phyloP scores from a whole-genome alignment of 441 rosid genomes.

The Erodium trifolium region DNA sequence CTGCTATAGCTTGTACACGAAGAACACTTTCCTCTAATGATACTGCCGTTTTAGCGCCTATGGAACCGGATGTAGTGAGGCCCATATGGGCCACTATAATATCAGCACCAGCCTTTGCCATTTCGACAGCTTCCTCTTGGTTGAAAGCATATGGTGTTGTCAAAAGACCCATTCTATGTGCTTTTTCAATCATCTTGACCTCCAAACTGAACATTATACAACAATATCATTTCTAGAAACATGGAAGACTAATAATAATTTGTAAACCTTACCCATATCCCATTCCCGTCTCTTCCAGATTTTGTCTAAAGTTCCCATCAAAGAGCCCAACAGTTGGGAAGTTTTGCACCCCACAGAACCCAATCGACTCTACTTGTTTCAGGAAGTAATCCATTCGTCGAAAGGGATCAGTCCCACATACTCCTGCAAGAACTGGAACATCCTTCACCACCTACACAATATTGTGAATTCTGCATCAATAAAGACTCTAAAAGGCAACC shows the following conservation, averaged over 20 bases:
- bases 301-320: slow-evolving; percentile 85
- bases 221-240: background rate
- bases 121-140: slow-evolving; percentile 56
- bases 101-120: slow-evolving; percentile 94
- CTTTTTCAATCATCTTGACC: slow-evolving; percentile 78
- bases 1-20: slow-evolving; percentile 77
- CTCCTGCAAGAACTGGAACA: slow-evolving; percentile 92
- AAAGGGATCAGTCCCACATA: slow-evolving; percentile 92
- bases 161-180: slow-evolving; percentile 79
- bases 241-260: background rate
- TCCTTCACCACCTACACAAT: slow-evolving; percentile 56
- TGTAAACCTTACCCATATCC: slow-evolving; percentile 64
- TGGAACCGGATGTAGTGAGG: slow-evolving; percentile 74
- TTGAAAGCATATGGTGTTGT: slow-evolving; percentile 92
- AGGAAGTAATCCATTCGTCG: slow-evolving; percentile 77
- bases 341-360: slow-evolving; percentile 86
- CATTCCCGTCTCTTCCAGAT: slow-evolving; percentile 98
- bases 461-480: background rate
- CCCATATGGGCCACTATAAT: slow-evolving; percentile 97
- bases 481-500: background rate
- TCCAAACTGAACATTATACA: slow-evolving; percentile 46
- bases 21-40: slow-evolving; percentile 67
- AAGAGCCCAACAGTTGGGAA: slow-evolving; percentile 95
- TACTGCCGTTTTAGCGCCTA: slow-evolving; percentile 81
- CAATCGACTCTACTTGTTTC: slow-evolving; percentile 74